phyloP scores from a whole-genome alignment of 169 alveolate species.

The Cryptosporidium viatorum region DNA sequence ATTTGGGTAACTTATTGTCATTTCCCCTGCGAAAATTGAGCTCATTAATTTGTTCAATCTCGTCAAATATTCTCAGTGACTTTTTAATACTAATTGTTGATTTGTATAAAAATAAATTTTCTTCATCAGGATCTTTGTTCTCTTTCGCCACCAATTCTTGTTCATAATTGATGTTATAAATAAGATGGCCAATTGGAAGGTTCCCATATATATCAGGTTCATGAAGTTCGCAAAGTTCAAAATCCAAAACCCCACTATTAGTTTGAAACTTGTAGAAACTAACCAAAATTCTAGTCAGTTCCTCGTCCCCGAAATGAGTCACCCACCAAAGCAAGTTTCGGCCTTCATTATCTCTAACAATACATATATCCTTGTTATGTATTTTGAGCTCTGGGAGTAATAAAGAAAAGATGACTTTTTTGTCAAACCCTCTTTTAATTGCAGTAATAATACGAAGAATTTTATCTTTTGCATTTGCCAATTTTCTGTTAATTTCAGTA shows the following conservation, averaged over 20 bases:
- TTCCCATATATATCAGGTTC: slow-evolving; percentile 70
- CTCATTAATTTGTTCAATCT: not conserved
- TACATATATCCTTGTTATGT: slow-evolving; percentile 44
- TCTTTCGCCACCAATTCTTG: not conserved
- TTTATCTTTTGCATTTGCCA: slow-evolving; percentile 46
- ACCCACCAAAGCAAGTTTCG: slow-evolving; percentile 64
- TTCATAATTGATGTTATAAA: slow-evolving; percentile 3
- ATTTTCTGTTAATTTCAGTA: slow-evolving; percentile 7
- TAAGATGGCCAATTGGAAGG: slow-evolving; percentile 47
- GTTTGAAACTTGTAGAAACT: slow-evolving; percentile 47
- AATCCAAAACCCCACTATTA: slow-evolving; percentile 37
- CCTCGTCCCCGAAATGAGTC: slow-evolving; percentile 47
- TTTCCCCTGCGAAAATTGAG: not conserved
- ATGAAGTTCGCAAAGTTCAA: slow-evolving; percentile 44
- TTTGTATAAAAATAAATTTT: not conserved
- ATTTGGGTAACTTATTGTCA: not conserved
- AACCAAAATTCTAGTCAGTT: slow-evolving; percentile 4
- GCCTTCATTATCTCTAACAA: slow-evolving; percentile 43
- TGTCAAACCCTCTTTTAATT: slow-evolving; percentile 27
- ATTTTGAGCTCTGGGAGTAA: slow-evolving; percentile 27
- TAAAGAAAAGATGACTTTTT: slow-evolving; percentile 26
- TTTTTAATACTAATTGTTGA: not conserved
- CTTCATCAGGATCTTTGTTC: not conserved
- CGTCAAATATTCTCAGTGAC: not conserved
- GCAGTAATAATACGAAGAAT: slow-evolving; percentile 61